Base-by-base conservation (phyloP, 495 filamentous ascomycete species). In the Pseudotulostoma volvatum region DNA sequence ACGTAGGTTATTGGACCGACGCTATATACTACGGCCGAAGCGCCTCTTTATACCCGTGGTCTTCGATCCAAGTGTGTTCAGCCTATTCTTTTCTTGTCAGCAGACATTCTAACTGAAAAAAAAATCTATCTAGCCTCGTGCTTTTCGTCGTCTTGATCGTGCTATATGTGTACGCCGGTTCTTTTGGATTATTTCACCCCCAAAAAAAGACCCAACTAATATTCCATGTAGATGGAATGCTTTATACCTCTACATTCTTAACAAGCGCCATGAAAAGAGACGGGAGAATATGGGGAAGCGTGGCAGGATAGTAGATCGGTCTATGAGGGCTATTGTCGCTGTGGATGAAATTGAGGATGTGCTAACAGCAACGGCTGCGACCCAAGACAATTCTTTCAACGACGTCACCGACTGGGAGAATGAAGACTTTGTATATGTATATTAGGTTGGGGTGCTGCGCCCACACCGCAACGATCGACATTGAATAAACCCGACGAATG, bases 391-490 rank as follows among this genome's bases (percentile, higher is more conserved):
- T 37, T 56, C 59, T 7, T 66, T 67, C 46, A 60, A 59, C n/a
- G 68, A 73, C 44, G 53, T 70, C 43, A 67, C 70, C 2, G 70
- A 74, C 46, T 46, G 61, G 46, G 51, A 57, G 44, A 74, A 76
- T 25, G 71, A 74, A 45, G 68, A 74, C 32, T 74, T 74, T 44
- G 67, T 74, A 17, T 73, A 69, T 46, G 70, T 76, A 14, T 73
- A 72, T 37, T 73, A 60, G 46, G 20, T 18, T 23, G 32, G 23
- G 23, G 23, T 28, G n/a, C n/a, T n/a, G n/a, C n/a, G n/a, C n/a
- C n/a, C n/a, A n/a, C n/a, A n/a, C n/a, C n/a, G n/a, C n/a, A n/a
- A n/a, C n/a, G n/a, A n/a, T n/a, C n/a, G n/a, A n/a, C n/a, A n/a
- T n/a, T n/a, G n/a, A n/a, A n/a, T n/a, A n/a, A n/a, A n/a, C n/a